A percentile compares a stretch with the other conserved stretches of the same genome.
phyloP scores from a whole-genome alignment of 306 rosid species.

The Ammopiptanthus mongolicus region DNA sequence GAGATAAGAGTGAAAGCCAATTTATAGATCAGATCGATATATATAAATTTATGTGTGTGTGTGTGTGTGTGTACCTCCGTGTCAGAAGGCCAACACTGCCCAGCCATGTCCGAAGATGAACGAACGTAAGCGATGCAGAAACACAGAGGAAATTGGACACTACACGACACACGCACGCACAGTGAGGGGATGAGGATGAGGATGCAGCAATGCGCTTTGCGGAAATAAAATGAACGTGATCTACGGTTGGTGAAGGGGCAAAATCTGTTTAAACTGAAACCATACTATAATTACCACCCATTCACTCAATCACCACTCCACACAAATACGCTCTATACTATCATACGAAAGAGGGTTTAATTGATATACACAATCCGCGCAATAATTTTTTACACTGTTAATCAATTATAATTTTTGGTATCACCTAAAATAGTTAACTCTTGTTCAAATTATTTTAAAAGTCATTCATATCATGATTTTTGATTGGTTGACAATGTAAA shows the following conservation, averaged over 20 bases:
- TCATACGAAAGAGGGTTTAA: too few relatives aligned
- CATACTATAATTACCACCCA: neutral
- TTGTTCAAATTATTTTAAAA: too few relatives aligned
- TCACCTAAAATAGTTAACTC: too few relatives aligned
- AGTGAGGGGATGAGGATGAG: neutral
- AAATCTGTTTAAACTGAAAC: neutral
- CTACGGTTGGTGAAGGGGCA: conserved; percentile 1
- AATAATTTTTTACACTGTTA: too few relatives aligned
- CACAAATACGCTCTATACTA: too few relatives aligned
- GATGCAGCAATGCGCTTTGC: neutral
- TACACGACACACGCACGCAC: neutral
- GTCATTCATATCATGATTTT: too few relatives aligned
- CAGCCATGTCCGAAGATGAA: conserved; percentile 34
- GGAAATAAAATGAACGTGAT: neutral
- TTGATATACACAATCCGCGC: too few relatives aligned
- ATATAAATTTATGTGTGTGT: too few relatives aligned
- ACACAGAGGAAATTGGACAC: neutral
- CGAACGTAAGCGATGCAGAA: neutral
- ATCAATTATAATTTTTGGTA: too few relatives aligned
- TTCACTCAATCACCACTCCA: neutral
- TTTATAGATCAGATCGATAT: neutral
- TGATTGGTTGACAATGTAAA: too few relatives aligned
- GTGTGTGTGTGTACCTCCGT: conserved; percentile 42
- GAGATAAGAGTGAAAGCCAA: neutral
- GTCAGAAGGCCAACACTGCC: conserved; percentile 57